phyloP scores from a whole-genome alignment of 2,329 filamentous ascomycete species.

The Aspergillus cejpii region DNA sequence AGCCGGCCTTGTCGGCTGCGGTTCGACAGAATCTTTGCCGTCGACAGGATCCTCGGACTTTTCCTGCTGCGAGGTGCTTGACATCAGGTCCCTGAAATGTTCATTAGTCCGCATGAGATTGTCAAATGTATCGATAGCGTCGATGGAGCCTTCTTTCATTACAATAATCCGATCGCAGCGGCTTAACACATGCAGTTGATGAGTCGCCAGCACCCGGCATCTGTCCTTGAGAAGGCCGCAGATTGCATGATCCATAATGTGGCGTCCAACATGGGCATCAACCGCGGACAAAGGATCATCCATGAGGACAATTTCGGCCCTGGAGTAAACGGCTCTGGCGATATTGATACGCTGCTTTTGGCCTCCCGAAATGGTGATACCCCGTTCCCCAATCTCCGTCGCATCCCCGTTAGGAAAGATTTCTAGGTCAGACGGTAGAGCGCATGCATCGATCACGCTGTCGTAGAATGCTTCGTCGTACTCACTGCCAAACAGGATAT shows the following conservation, averaged over 20 bases:
- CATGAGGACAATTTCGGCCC: slow-evolving; percentile 57
- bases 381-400: slow-evolving; percentile 91
- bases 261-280: slow-evolving; percentile 54
- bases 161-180: slow-evolving; percentile 88
- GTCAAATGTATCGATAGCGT: slow-evolving; percentile 80
- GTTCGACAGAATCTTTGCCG: slow-evolving; percentile 43
- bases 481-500: slow-evolving; percentile 82
- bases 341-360: slow-evolving; percentile 96
- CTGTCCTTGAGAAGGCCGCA: slow-evolving; percentile 82
- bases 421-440: slow-evolving; percentile 75
- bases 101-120: slow-evolving; percentile 73
- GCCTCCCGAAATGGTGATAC: slow-evolving; percentile 90
- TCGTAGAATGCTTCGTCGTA: slow-evolving; percentile 73
- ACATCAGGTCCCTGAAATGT: slow-evolving; percentile 79
- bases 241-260: slow-evolving; percentile 90
- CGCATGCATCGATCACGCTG: slow-evolving; percentile 77
- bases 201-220: slow-evolving; percentile 84
- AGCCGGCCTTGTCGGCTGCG: slow-evolving; percentile 36
- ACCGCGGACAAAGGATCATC: slow-evolving; percentile 56
- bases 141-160: slow-evolving; percentile 80
- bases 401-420: slow-evolving; percentile 85
- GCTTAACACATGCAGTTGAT: slow-evolving; percentile 87
- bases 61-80: slow-evolving; percentile 62
- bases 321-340: slow-evolving; percentile 65
- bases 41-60: slow-evolving; percentile 46